Percentiles rank a stretch among this genome's conserved stretches.
Conservation (phyloP, 1,284 basidiomycete genomes). For the Ceratobasidium sp. region DNA sequence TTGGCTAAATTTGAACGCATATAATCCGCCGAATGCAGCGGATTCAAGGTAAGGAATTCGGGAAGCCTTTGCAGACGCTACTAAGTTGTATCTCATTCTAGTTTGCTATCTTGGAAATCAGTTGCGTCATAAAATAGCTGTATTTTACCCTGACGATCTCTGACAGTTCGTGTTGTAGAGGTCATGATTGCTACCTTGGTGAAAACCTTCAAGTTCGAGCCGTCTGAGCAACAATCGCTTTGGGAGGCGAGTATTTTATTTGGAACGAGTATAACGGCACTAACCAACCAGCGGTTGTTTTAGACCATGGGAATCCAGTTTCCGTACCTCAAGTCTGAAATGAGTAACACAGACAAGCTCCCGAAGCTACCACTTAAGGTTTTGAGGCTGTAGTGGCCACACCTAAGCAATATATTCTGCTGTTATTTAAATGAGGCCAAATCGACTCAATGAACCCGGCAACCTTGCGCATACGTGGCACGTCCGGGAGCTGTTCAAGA, state of each 20-base stretch:
- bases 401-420: too few species aligned
- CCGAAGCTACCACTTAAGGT: constrained; percentile 24
- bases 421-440: too few species aligned
- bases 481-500: too few species aligned
- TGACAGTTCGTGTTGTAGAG: not conserved
- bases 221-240: not conserved
- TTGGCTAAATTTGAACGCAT: not conserved
- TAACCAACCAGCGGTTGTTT: too few species aligned
- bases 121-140: not conserved
- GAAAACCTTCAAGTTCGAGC: constrained; percentile 16
- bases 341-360: not conserved
- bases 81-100: not conserved
- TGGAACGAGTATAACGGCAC: not conserved
- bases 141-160: not conserved
- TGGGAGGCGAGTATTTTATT: constrained; percentile 4
- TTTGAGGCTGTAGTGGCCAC: not conserved
- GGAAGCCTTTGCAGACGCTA: too few species aligned
- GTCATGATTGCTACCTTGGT: constrained; percentile 15
- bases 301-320: constrained; percentile 8
- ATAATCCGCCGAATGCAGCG: not conserved
- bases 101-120: constrained; percentile 27
- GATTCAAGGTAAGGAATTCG: constrained; percentile 4
- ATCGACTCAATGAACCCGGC: too few species aligned
- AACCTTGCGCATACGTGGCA: too few species aligned
- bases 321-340: constrained; percentile 26